phyloP scores from a whole-genome alignment of 2,329 filamentous ascomycete species.

The Fusarium sp. region DNA sequence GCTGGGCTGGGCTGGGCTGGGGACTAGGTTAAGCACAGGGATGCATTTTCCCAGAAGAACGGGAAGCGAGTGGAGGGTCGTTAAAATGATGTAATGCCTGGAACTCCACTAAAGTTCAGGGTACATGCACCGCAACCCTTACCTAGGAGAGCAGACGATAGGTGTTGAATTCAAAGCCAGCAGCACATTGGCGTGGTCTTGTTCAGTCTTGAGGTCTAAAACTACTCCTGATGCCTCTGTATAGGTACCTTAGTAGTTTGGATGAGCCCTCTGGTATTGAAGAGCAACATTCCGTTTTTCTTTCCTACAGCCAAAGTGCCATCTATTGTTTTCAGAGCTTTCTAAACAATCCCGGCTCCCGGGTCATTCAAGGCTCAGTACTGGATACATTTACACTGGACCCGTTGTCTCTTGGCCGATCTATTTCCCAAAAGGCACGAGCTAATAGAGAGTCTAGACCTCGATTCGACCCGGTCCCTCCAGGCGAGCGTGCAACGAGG shows the following conservation, averaged over 20 bases:
- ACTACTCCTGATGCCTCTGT: background rate
- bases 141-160: background rate
- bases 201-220: no score
- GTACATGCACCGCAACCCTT: slow-evolving; percentile 8
- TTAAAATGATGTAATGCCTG: slow-evolving; percentile 43
- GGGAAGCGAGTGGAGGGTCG: slow-evolving; percentile 25
- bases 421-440: slow-evolving; percentile 19
- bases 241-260: background rate
- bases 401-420: slow-evolving; percentile 21
- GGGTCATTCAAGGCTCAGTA: slow-evolving; percentile 2
- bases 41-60: slow-evolving; percentile 33
- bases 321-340: background rate
- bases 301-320: background rate
- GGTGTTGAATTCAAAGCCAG: background rate
- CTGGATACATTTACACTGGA: slow-evolving; percentile 10
- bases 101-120: background rate
- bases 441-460: slow-evolving; percentile 27
- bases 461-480: slow-evolving; percentile 16
- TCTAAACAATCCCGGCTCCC: slow-evolving; percentile 7
- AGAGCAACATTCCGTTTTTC: background rate
- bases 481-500: background rate
- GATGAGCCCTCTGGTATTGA: background rate
- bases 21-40: slow-evolving; percentile 26
- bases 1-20: background rate
- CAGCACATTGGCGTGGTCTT: background rate